Base-by-base conservation (phyloP, 1,284 basidiomycete genomes). In the Boletus sp. region DNA sequence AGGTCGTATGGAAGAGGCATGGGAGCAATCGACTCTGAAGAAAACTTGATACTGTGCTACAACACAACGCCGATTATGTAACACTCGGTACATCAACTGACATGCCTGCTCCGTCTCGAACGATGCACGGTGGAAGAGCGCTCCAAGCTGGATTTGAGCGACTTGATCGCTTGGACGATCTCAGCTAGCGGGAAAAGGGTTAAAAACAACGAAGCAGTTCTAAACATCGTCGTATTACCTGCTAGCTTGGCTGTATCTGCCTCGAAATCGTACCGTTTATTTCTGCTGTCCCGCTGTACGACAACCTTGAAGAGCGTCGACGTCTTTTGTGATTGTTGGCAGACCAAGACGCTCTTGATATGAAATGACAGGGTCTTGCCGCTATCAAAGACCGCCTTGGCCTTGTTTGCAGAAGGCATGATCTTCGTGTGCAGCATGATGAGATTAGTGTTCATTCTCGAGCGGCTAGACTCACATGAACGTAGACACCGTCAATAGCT, bases 221-320 rank as follows among this genome's bases (percentile, higher is more conserved):
- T 34, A 23, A 43, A 35, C 41, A 6, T 7, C 23, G 25, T 41
- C 10, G 5, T 75, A 84, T 61, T 60, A 88, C 90, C 80, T 22
- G 94, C 93, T 49, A 84, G 68, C 61, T 83, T 83, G 0, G 86
- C 75, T 58, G 76, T 92, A 67, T 96, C 94, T 0, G 94, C 94
- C 69, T 99, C 96, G 64, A 98, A 97, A 61, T 99, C 95, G 65
- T 98, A 99, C 27, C 94, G 77, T 74, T 99, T 99, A 53, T 82
- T 86, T 27, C 82, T 78, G 9, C 80, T 77, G 40, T 87, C 84
- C 35, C 83, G 71, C 60, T 77, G 76, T 4, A 91, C 84, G 34
- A 88, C 75, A 20, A 92, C 71, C 72, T 96, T 96, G 79, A 99
- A 95, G 20, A 81, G 81, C 3, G 84, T 78, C 17, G 85, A 83